phyloP scores from a whole-genome alignment of 2,329 filamentous ascomycete species.

The Aaosphaeria pasadenensis region DNA sequence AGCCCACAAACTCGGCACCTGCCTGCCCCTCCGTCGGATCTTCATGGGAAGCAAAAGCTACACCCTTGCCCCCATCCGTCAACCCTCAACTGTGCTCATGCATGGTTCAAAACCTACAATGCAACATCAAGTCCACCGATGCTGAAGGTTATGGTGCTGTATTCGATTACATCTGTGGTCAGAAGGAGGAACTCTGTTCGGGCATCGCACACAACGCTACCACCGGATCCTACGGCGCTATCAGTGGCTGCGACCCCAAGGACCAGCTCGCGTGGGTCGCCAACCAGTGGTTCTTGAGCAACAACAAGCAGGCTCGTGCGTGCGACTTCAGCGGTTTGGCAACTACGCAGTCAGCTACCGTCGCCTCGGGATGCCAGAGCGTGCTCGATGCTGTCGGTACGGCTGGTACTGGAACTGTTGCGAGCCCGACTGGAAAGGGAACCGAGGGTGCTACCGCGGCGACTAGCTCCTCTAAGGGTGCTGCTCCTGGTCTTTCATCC shows the following conservation, averaged over 20 bases:
- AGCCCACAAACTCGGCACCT: conserved; percentile 63
- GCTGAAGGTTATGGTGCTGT: conserved; percentile 60
- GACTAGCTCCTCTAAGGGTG: conserved; percentile 18
- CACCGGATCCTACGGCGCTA: conserved; percentile 69
- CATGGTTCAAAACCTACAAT: conserved; percentile 72
- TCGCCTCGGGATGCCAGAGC: conserved; percentile 52
- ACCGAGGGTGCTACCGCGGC: conserved; percentile 12
- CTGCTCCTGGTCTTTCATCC: conserved; percentile 13
- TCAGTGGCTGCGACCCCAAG: conserved; percentile 68
- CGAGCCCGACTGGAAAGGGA: conserved; percentile 27
- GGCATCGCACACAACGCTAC: conserved; percentile 67
- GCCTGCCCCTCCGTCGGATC: conserved; percentile 66
- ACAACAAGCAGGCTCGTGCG: conserved; percentile 48
- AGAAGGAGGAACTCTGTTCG: conserved; percentile 53
- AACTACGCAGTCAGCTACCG: conserved; percentile 48
- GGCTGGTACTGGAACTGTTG: conserved; percentile 54
- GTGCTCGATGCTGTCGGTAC: conserved; percentile 62
- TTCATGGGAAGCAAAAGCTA: conserved; percentile 66
- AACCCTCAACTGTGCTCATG: conserved; percentile 79
- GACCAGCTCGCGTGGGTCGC: conserved; percentile 73
- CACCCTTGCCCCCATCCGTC: conserved; percentile 76
- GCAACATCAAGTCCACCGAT: conserved; percentile 63
- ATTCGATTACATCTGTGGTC: conserved; percentile 72
- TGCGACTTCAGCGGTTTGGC: conserved; percentile 71
- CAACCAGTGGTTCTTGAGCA: conserved; percentile 64